These are phyloP conservation scores for Polyporus arcularius DNA, from an alignment of 768 basidiomycete species.

Conservation along the genomic window DNA sequence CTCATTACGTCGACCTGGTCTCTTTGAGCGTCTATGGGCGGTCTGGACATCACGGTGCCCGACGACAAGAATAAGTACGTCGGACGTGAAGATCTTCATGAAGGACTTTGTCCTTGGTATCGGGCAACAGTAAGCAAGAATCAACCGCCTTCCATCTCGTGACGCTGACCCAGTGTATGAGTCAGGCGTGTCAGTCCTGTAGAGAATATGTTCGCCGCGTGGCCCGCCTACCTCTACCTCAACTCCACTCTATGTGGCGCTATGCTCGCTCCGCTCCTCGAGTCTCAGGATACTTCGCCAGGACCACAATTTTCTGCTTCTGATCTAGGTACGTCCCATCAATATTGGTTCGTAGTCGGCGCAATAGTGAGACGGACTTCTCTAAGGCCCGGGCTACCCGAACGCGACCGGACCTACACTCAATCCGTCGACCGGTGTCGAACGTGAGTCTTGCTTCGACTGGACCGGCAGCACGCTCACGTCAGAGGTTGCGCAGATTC, in stretches of 20 bases:
- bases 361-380: too few relatives aligned
- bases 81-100: constrained; percentile 28
- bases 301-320: constrained; percentile 25
- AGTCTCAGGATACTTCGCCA: constrained; percentile 24
- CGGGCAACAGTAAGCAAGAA: too few relatives aligned
- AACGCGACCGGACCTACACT: constrained; percentile 13
- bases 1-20: constrained; percentile 26
- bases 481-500: constrained; percentile 24
- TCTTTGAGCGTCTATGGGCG: constrained; percentile 26
- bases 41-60: constrained; percentile 29
- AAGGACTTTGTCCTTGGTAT: constrained; percentile 7
- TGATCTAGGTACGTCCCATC: constrained; percentile 27
- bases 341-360: too few relatives aligned
- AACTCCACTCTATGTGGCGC: constrained; percentile 31
- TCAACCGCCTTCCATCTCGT: too few relatives aligned
- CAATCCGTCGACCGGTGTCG: constrained; percentile 3
- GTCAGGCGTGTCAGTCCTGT: constrained; percentile 33
- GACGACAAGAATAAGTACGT: constrained; percentile 22
- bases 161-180: too few relatives aligned
- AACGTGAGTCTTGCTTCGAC: constrained; percentile 5
- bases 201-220: constrained; percentile 33
- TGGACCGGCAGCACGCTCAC: background rate
- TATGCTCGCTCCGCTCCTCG: constrained; percentile 31
- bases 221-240: constrained; percentile 32
- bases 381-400: constrained; percentile 12